Base-by-base conservation (phyloP, 306 rosid genomes). In the Prunus armeniaca region DNA sequence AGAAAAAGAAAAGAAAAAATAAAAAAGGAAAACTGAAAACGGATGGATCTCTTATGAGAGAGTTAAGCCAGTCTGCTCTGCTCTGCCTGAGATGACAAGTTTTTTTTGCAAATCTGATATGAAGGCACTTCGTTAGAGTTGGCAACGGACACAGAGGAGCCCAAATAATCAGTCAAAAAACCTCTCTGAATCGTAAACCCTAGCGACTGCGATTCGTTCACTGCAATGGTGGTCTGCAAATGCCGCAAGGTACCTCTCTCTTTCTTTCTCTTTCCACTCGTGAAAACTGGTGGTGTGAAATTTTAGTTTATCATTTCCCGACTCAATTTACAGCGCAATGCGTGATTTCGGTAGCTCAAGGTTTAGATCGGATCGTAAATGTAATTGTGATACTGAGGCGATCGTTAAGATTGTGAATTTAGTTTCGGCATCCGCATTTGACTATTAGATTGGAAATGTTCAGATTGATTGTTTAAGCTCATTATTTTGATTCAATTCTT, bases 171-270 rank as follows among this genome's bases (percentile, higher is more conserved):
- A 58, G 38, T 15, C 9, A 6, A 27, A 58, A 73, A 30, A 49
- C 34, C 50, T 58, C 47, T 18, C 41, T 24, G 43, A 58, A 22
- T 25, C 47, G 24, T 57, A 41, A 72, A 38, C 71, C 64, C 65
- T 52, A 22, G 70, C 72, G 64, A 43, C 83, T 73, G 18, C 43
- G 22, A 34, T 63, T 57, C 83, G 18, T 75, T 56, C 82, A 74
- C 83, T 88, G 93, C 90, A 86, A 95, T 95, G 99, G 99, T 95
- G 89, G 99, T 95, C 91, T 95, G 99, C 93, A 95, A 92, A 89
- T 95, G 99, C 91, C 97, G 97, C 84, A 95, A 95, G 97, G 99
- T 95, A 67, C 51, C 71, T 71, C 81, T 73, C 65, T 22, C 15
- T n/a, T 0, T 14, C 64, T 49, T 6, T 38, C 43, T 38, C 43